Conservation (phyloP, 805 yeast species). For the Brettanomyces bruxellensis region DNA sequence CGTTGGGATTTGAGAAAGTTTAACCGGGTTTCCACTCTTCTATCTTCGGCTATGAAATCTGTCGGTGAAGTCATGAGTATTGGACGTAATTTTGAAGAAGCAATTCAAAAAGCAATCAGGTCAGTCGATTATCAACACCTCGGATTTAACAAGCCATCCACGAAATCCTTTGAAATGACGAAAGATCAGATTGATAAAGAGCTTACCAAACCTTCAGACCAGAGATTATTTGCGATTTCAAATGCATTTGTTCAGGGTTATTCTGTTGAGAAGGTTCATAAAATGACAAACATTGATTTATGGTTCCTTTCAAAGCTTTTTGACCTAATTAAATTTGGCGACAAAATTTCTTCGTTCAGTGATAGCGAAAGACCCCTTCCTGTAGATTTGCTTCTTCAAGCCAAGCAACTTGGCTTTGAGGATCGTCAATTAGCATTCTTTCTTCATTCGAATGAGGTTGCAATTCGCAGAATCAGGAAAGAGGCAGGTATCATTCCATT, state of each 20-base stretch:
- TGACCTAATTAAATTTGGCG: slow-evolving; percentile 65
- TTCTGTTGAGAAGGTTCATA: slow-evolving; percentile 87
- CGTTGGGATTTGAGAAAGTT: slow-evolving; percentile 98
- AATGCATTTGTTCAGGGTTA: slow-evolving; percentile 87
- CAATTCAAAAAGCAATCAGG: slow-evolving; percentile 94
- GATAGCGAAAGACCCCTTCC: slow-evolving; percentile 52
- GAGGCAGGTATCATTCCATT: slow-evolving; percentile 83
- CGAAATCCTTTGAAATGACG: slow-evolving; percentile 65
- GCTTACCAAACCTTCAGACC: slow-evolving; percentile 95
- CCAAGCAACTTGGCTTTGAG: slow-evolving; percentile 94
- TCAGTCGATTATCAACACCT: slow-evolving; percentile 92
- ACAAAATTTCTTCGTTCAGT: slow-evolving; percentile 48
- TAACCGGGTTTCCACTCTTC: slow-evolving; percentile 78
- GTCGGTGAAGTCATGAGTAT: slow-evolving; percentile 99
- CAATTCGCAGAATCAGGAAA: slow-evolving; percentile 80
- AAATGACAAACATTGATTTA: slow-evolving; percentile 83
- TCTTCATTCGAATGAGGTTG: slow-evolving; percentile 83
- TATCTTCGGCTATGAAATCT: slow-evolving; percentile 93
- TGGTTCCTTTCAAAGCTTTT: slow-evolving; percentile 91
- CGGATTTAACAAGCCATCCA: slow-evolving; percentile 73
- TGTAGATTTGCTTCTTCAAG: slow-evolving; percentile 56
- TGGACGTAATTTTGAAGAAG: slow-evolving; percentile 96
- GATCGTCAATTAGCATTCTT: slow-evolving; percentile 93
- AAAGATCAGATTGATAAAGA: slow-evolving; percentile 71
- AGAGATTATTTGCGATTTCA: slow-evolving; percentile 92